phyloP scores from a whole-genome alignment of 176 grass and related monocot genomes.

The Zoysia pacifica region DNA sequence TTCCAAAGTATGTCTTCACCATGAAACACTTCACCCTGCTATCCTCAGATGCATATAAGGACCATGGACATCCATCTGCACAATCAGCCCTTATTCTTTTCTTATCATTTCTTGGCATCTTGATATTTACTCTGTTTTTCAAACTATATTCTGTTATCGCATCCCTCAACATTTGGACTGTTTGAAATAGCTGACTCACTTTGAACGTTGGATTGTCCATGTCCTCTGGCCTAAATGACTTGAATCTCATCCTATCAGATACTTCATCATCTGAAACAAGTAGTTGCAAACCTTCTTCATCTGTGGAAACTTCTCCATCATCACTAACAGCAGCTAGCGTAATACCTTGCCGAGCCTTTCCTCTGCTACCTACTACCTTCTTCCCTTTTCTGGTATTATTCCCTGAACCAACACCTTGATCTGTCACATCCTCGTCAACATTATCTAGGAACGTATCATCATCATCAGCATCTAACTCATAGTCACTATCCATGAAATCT shows the following conservation, averaged over 20 bases:
- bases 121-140: background rate
- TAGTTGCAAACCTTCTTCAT: background rate
- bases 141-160: background rate
- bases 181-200: background rate
- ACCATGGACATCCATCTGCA: background rate
- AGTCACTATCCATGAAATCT: too few species aligned
- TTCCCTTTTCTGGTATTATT: too few species aligned
- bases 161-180: background rate
- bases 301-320: too few species aligned
- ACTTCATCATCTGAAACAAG: background rate
- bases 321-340: too few species aligned
- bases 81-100: background rate
- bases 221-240: background rate
- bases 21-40: background rate
- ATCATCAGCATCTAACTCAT: too few species aligned
- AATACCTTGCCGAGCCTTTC: too few species aligned
- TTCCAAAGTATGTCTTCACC: background rate
- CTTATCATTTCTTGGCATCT: background rate
- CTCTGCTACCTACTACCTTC: too few species aligned
- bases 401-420: too few species aligned
- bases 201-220: background rate
- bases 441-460: too few species aligned
- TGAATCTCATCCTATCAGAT: background rate
- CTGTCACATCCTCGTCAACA: too few species aligned
- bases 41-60: background rate